Evolutionary conservation across 192 early-diverging fungal species (phyloP), one percentile per base, ranked within the genome.

Genomic region (Pecoramyces ruminantium): DNA sequence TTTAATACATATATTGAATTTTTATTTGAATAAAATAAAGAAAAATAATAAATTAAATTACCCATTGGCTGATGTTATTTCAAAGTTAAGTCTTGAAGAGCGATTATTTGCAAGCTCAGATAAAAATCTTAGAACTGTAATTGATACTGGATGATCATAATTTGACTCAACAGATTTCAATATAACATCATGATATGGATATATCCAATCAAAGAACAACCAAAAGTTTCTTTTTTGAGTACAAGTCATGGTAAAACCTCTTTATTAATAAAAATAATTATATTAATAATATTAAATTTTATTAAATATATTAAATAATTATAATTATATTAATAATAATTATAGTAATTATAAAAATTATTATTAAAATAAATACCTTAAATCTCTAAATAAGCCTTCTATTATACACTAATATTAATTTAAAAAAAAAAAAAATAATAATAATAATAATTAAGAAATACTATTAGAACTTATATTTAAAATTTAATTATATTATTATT

Each of bases 181-280:
- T 13, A 96, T 81, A 28, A 95, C 85, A 2, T 84, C 88, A 30
- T 92, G 90, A 17, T 87, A 86, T 28, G 95, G 91, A 85, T 90
- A 92, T 38, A 97, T 89, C 96, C 96, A 97, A 38, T 94, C 92
- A 80, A 96, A 96, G 83, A 96, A 94, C 30, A 93, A 28, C 16
- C 83, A 80, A 81, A 92, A 93, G 81, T 90, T 85, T 80, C 85
- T 84, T 11, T 67, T 67, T 67, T 67, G 51, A 21, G 21, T 67
- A 27, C 51, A 67, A n/a, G 51, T 67, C 51, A 67, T 67, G 4
- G 51, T n/a, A 67, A 67, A 67, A 67, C 51, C 51, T 67, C 51
- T 67, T 4, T n/a, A 25, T 11, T n/a, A n/a, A 34, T 34, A 11
- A 34, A 6, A 11, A 34, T 34, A 34, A 34, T 34, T 3, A 34